phyloP scores from a whole-genome alignment of 2,329 filamentous ascomycete species.

The Pyricularia grisea region DNA sequence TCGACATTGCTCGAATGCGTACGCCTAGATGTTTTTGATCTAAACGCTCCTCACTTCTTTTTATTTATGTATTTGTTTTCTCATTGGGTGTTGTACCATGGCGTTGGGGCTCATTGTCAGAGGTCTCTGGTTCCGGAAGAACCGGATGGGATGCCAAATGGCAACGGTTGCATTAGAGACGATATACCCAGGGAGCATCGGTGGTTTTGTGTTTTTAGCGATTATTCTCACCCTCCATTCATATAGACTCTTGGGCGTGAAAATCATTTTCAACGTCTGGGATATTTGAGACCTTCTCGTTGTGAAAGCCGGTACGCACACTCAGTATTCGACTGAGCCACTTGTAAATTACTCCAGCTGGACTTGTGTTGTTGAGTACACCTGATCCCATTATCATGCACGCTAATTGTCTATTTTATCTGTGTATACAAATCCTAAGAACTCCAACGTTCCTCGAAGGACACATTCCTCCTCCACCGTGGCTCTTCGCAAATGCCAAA shows the following conservation, averaged over 20 bases:
- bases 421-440: not conserved
- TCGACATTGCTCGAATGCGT: not conserved
- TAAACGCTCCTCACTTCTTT: not conserved
- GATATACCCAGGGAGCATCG: not conserved
- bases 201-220: not conserved
- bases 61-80: too few relatives aligned
- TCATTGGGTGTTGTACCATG: not conserved
- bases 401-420: conserved; percentile 1
- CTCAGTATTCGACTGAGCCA: not conserved
- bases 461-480: not conserved
- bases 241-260: not conserved
- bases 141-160: not conserved
- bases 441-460: not conserved
- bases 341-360: not conserved
- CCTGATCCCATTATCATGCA: not conserved
- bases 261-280: not conserved
- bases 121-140: not conserved
- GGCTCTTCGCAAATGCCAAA: not conserved
- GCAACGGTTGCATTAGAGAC: not conserved
- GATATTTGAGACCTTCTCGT: not conserved
- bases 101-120: not conserved
- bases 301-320: not conserved
- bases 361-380: not conserved
- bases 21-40: not conserved
- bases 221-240: not conserved